These are phyloP conservation scores for Irpex sp. DNA, from an alignment of 1,284 basidiomycete species.

Conservation along the genomic window DNA sequence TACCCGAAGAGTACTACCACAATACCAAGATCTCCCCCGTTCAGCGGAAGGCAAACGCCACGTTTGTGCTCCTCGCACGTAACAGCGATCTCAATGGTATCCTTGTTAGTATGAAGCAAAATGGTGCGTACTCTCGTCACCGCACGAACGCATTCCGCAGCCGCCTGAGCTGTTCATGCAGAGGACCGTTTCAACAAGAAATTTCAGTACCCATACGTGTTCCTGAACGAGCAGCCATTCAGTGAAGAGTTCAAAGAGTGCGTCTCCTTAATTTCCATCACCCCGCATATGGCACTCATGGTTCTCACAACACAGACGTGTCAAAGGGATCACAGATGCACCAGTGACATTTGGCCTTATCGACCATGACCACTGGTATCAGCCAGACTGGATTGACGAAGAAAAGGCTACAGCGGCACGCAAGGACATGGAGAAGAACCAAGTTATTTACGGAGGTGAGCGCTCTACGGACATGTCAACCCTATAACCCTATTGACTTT, in stretches of 20 bases:
- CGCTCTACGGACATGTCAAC: conserved; percentile 6
- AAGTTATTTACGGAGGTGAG: conserved; percentile 86
- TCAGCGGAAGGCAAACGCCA: conserved; percentile 74
- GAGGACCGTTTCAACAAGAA: conserved; percentile 85
- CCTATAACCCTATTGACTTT: not conserved
- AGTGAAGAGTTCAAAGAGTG: conserved; percentile 75
- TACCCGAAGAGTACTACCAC: conserved; percentile 56
- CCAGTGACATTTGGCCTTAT: conserved; percentile 82
- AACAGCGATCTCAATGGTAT: conserved; percentile 79
- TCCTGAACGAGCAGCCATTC: conserved; percentile 83
- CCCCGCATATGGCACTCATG: not conserved
- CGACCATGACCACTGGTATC: conserved; percentile 78
- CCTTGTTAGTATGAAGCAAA: conserved; percentile 70
- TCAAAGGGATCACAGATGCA: conserved; percentile 62
- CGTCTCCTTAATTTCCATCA: conserved; percentile 12
- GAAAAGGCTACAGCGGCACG: conserved; percentile 69
- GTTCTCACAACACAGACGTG: conserved; percentile 42
- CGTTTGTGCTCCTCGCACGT: conserved; percentile 82
- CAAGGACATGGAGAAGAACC: conserved; percentile 72
- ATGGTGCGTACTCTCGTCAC: conserved; percentile 28
- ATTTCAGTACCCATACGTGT: conserved; percentile 82
- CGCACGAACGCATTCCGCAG: not conserved
- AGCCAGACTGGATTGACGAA: conserved; percentile 84
- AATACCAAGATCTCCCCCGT: conserved; percentile 31
- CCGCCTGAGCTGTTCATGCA: conserved; percentile 7